Evolutionary conservation across 73 alveolate genomes (phyloP).

Genomic region (Symbiodinium natans): DNA sequence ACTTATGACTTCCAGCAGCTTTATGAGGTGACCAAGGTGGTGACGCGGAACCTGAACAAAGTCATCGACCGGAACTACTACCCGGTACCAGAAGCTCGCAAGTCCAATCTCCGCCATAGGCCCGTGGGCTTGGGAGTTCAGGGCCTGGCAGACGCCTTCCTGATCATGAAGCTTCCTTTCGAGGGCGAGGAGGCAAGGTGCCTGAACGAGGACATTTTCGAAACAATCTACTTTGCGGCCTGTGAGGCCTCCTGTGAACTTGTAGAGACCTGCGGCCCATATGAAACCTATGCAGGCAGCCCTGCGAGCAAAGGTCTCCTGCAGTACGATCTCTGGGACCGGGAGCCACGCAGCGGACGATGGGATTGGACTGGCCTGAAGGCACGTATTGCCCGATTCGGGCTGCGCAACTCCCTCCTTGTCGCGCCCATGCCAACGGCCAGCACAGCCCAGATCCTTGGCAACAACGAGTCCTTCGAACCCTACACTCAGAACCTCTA

Average conservation of each 20-base stretch:
- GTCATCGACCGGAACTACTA: conserved; percentile 97
- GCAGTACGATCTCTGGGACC: conserved; percentile 96
- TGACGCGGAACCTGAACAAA: conserved; percentile 94
- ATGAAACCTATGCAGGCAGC: conserved; percentile 95
- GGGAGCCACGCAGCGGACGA: conserved; percentile 95
- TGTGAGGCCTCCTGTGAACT: conserved; percentile 96
- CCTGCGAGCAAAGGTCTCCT: conserved; percentile 95
- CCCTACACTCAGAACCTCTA: conserved; percentile 98
- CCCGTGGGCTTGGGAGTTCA: conserved; percentile 99
- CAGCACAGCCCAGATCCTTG: conserved; percentile 97
- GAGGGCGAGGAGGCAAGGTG: conserved; percentile 97
- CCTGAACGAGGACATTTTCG: conserved; percentile 97
- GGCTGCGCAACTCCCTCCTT: conserved; percentile 98
- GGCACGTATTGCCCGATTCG: conserved; percentile 95
- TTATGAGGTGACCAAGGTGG: conserved; percentile 93
- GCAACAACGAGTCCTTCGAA: conserved; percentile 98
- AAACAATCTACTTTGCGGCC: conserved; percentile 98
- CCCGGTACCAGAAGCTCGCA: conserved; percentile 96
- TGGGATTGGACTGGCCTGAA: conserved; percentile 96
- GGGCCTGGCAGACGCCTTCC: conserved; percentile 98
- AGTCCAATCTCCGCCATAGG: conserved; percentile 98
- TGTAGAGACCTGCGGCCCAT: conserved; percentile 97
- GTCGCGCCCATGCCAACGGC: conserved; percentile 99
- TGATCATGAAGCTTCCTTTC: conserved; percentile 97
- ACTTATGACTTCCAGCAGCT: background rate